Evolutionary conservation across 139 green algal species (phyloP).

Genomic region (Trebouxia sp.): DNA sequence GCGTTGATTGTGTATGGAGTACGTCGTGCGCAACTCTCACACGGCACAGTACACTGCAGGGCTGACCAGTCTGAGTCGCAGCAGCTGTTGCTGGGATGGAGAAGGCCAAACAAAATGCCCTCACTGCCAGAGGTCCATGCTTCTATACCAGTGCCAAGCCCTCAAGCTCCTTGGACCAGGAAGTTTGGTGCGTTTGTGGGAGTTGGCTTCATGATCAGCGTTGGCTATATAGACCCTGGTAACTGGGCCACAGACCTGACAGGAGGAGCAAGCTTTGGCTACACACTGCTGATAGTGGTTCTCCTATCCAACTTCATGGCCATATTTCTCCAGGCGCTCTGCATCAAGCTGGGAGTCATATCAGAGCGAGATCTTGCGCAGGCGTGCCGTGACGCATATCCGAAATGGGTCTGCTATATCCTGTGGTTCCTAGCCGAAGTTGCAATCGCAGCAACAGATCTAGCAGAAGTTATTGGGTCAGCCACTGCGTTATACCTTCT

Average conservation of each 20-base stretch:
- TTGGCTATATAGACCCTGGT: slow-evolving; percentile 66
- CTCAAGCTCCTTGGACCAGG: neutral
- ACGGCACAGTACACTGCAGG: neutral
- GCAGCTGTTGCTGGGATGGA: slow-evolving; percentile 25
- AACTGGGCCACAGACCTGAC: slow-evolving; percentile 62
- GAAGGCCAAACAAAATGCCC: slow-evolving; percentile 11
- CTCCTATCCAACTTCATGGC: slow-evolving; percentile 49
- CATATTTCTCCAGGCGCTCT: slow-evolving; percentile 62
- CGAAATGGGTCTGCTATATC: slow-evolving; percentile 35
- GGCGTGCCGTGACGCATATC: slow-evolving; percentile 61
- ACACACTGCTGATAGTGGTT: slow-evolving; percentile 62
- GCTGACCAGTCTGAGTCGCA: neutral
- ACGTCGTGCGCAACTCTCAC: no score
- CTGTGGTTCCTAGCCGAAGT: slow-evolving; percentile 66
- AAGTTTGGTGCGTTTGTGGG: slow-evolving; percentile 57
- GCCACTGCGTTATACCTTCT: slow-evolving; percentile 54
- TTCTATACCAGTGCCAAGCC: slow-evolving; percentile 40
- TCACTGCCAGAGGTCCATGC: slow-evolving; percentile 55
- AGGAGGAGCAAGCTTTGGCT: slow-evolving; percentile 45
- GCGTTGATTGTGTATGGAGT: no score
- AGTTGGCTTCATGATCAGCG: slow-evolving; percentile 58
- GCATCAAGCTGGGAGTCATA: slow-evolving; percentile 58
- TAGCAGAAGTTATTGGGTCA: slow-evolving; percentile 60
- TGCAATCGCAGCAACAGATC: slow-evolving; percentile 66
- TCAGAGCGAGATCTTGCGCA: slow-evolving; percentile 60